Base-by-base conservation (phyloP, 768 basidiomycete species). In the Coprinopsis strossmayeri region DNA sequence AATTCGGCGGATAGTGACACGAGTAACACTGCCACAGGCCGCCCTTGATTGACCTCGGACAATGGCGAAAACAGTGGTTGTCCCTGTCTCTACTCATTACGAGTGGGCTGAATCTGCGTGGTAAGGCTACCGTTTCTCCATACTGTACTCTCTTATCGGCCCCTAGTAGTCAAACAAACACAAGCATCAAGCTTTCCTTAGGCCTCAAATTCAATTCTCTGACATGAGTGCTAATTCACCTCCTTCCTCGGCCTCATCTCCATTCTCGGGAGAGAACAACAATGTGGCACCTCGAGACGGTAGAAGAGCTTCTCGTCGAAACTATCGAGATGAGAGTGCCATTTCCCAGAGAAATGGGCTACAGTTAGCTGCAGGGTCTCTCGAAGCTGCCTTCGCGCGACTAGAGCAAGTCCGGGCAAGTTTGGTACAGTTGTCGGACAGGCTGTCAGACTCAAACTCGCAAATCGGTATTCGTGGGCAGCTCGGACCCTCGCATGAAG, bases 401-500 rank as follows among this genome's bases (percentile, higher is more conserved):
- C 75, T 82, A 57, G 70, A 72, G 42, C 73, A 76, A 60, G 71
- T 81, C 43, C 72, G 79, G 50, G 71, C 70, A 25, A 77, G 68
- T 53, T 68, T 82, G 28, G 62, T 72, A 44, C 67, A 69, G 50
- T 61, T 79, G 15, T 61, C 70, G 5, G 69, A 69, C n/a, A 59
- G 61, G n/a, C 40, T 64, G 17, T 59, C 66, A 32, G 53, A 43
- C 41, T 42, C 56, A 24, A 44, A 54, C 28, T 46, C 52, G 12
- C 46, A 47, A 18, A 48, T 47, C 44, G 51, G 56, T 41, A 27
- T 45, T 39, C 43, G 39, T 24, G 59, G 57, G 53, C 60, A 63
- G 51, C 62, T 77, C 51, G 67, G 69, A 43, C 70, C 72, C 15
- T 68, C 63, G 44, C 68, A 73, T 47, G 61, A 65, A 46, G 64